Conservation (phyloP, 1,139 yeast species). For the Geotrichum fermentans region DNA sequence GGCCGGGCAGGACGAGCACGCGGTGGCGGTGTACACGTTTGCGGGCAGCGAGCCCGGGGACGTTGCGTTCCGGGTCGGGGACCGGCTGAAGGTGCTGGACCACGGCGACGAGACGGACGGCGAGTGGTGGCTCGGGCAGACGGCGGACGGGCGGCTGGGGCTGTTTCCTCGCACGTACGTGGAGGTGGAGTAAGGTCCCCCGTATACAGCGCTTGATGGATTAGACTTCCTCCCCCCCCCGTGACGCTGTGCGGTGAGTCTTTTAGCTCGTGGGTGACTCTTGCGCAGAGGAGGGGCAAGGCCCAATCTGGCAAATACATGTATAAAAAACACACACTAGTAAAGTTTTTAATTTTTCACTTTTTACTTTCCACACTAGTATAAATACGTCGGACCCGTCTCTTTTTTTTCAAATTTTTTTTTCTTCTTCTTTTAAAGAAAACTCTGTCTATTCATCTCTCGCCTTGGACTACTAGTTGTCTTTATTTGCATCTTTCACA, state of each 20-base stretch:
- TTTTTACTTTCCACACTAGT: not conserved
- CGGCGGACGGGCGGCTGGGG: slow-evolving; percentile 45
- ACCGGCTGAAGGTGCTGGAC: slow-evolving; percentile 44
- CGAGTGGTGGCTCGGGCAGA: slow-evolving; percentile 60
- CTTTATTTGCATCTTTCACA: not conserved
- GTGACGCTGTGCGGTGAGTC: too few species aligned
- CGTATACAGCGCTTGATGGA: too few species aligned
- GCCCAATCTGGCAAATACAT: not conserved
- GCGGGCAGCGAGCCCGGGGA: slow-evolving; percentile 45
- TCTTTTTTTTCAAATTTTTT: not conserved
- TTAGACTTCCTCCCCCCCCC: too few species aligned
- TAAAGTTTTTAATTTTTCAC: too few species aligned
- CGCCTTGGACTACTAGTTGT: too few species aligned
- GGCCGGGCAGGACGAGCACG: slow-evolving; percentile 28
- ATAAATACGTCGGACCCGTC: not conserved
- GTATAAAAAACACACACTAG: not conserved
- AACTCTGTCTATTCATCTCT: too few species aligned
- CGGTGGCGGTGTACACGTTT: slow-evolving; percentile 37
- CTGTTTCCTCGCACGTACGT: slow-evolving; percentile 56
- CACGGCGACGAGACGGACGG: slow-evolving; percentile 39
- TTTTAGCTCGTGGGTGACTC: not conserved
- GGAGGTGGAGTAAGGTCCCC: slow-evolving; percentile 21
- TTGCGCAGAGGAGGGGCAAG: not conserved
- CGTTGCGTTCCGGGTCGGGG: slow-evolving; percentile 48
- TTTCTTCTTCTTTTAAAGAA: not conserved